Evolutionary conservation across 495 filamentous ascomycete species (phyloP).

Genomic region (Cercophora scortea): DNA sequence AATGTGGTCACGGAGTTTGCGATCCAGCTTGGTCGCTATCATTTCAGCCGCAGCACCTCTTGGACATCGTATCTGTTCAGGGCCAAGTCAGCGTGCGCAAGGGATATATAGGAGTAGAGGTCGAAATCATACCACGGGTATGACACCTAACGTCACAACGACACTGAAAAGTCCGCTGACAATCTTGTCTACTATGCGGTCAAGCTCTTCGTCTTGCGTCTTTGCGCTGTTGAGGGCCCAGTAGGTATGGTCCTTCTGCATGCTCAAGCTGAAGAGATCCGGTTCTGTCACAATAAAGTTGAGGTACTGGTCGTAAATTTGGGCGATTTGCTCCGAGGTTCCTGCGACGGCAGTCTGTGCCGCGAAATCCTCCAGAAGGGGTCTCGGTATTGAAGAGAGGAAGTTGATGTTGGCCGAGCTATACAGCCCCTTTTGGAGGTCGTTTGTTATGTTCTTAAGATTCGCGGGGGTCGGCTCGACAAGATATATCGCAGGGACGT

Average conservation of each 20-base stretch:
- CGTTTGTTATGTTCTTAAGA: conserved; percentile 72
- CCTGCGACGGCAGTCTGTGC: conserved; percentile 74
- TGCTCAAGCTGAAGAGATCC: conserved; percentile 87
- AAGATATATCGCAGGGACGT: conserved; percentile 93
- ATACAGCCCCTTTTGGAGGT: conserved; percentile 82
- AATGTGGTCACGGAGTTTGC: conserved; percentile 93
- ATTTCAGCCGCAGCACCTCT: conserved; percentile 90
- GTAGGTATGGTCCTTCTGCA: conserved; percentile 79
- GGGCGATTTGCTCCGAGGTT: conserved; percentile 79
- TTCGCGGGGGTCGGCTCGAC: conserved; percentile 82
- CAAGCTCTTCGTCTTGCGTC: conserved; percentile 83
- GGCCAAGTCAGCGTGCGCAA: too few species aligned
- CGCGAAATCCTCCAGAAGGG: conserved; percentile 93
- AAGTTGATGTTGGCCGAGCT: conserved; percentile 96
- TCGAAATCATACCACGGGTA: conserved; percentile 56
- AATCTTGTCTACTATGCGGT: conserved; percentile 77
- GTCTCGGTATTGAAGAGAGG: conserved; percentile 84
- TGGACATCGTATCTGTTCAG: conserved; percentile 63
- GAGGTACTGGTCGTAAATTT: conserved; percentile 94
- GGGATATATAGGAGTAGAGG: too few species aligned
- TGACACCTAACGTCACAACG: conserved; percentile 89
- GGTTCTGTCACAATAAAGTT: conserved; percentile 97
- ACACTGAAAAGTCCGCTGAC: conserved; percentile 95
- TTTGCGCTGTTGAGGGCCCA: conserved; percentile 90
- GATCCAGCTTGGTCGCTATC: conserved; percentile 87